A percentile compares a stretch with the other conserved stretches of the same genome.
phyloP scores from a whole-genome alignment of 2,329 filamentous ascomycete genomes.

The Aspergillus quadrilineatus region DNA sequence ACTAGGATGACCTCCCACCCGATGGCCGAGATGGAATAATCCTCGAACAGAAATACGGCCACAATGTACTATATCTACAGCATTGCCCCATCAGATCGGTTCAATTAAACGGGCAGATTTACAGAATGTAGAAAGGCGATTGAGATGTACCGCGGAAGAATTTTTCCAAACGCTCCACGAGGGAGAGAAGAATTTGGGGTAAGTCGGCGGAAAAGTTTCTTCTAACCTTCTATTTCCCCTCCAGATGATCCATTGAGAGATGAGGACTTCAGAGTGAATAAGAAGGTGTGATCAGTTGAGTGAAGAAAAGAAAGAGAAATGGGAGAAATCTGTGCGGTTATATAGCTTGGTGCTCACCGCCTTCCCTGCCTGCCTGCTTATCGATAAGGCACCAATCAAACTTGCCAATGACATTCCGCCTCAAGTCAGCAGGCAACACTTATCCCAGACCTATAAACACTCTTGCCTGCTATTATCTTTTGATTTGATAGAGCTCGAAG shows the following conservation, averaged over 20 bases:
- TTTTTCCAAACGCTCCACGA: slow-evolving; percentile 50
- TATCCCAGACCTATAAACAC: not conserved
- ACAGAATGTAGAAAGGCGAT: not conserved
- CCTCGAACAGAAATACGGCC: no score
- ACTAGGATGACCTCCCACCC: no score
- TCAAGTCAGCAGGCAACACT: not conserved
- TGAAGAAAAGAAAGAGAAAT: slow-evolving; percentile 31
- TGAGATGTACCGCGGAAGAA: slow-evolving; percentile 42
- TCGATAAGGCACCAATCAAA: slow-evolving; percentile 32
- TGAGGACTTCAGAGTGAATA: slow-evolving; percentile 49
- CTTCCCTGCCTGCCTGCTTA: slow-evolving; percentile 23
- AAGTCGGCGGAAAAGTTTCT: slow-evolving; percentile 39
- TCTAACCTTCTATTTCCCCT: slow-evolving; percentile 52
- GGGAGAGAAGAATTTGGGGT: slow-evolving; percentile 45
- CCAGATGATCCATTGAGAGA: slow-evolving; percentile 40
- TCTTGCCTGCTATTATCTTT: not conserved
- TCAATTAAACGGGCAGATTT: not conserved
- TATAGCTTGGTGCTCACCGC: slow-evolving; percentile 25
- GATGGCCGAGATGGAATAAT: no score
- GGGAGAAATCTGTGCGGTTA: slow-evolving; percentile 24
- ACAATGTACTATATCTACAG: no score
- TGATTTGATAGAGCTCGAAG: not conserved
- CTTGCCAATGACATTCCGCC: not conserved
- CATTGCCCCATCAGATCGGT: no score
- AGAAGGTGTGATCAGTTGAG: slow-evolving; percentile 44